Evolutionary conservation across 106 monocot species (phyloP).

Genomic region (Amphibolis antarctica): DNA sequence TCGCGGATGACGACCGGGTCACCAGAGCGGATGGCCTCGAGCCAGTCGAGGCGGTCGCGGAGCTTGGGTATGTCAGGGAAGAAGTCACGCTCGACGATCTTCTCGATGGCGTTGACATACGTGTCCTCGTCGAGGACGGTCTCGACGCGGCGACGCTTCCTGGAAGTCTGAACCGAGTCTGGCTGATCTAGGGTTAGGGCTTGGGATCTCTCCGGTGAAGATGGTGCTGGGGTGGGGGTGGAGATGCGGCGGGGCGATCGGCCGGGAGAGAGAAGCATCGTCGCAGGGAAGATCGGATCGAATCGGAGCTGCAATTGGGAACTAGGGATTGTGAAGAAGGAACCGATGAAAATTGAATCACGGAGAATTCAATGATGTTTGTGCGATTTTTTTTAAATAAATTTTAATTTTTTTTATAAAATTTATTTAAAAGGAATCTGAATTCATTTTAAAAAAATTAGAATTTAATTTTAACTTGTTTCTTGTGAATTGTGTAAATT

Average conservation of each 20-base stretch:
- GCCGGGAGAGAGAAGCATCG: constrained; percentile 22
- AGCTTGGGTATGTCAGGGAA: constrained; percentile 82
- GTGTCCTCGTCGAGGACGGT: constrained; percentile 62
- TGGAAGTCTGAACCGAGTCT: not conserved
- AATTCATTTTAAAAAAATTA: no score
- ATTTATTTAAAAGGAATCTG: no score
- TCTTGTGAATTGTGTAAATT: no score
- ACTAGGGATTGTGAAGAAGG: no score
- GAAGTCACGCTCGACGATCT: constrained; percentile 92
- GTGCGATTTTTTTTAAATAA: no score
- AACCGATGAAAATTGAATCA: no score
- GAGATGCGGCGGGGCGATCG: constrained; percentile 16
- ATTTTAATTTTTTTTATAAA: no score
- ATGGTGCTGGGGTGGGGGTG: not conserved
- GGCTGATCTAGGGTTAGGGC: not conserved
- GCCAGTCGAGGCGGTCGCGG: constrained; percentile 75
- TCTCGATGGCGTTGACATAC: constrained; percentile 62
- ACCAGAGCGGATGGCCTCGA: constrained; percentile 65
- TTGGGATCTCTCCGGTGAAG: constrained; percentile 13
- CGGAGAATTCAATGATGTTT: no score
- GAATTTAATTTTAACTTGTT: no score
- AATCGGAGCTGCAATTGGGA: no score
- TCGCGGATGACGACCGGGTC: constrained; percentile 86
- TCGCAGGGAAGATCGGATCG: not conserved
- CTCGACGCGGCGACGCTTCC: constrained; percentile 27